These are phyloP conservation scores for Stephania yunnanensis DNA, from an alignment of 164 flowering plant species.

Conservation along the genomic window DNA sequence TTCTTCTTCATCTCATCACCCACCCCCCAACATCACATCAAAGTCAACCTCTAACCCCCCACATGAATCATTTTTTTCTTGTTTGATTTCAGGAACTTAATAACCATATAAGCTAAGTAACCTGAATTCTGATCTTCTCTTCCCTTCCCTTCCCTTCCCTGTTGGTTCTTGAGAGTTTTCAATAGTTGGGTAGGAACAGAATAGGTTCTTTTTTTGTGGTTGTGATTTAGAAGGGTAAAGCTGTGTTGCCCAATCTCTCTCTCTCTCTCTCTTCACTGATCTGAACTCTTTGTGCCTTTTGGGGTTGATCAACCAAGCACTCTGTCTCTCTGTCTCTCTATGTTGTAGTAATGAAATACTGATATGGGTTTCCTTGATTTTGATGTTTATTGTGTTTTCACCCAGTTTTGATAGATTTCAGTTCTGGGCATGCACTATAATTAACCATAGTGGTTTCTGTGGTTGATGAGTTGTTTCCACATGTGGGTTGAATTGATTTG, in stretches of 20 bases:
- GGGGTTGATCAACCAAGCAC: not conserved
- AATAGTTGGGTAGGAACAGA: slow-evolving; percentile 18
- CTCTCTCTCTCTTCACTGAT: slow-evolving; percentile 11
- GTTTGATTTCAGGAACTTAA: slow-evolving; percentile 26
- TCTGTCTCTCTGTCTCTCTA: not conserved
- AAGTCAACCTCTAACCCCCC: slow-evolving; percentile 24
- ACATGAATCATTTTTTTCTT: slow-evolving; percentile 25
- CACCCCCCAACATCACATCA: slow-evolving; percentile 17
- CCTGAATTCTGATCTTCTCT: no score
- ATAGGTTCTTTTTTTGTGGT: slow-evolving; percentile 14
- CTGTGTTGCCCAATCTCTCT: slow-evolving; percentile 5
- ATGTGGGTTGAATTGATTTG: slow-evolving; percentile 46
- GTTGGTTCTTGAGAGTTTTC: slow-evolving; percentile 3
- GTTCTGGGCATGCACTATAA: slow-evolving; percentile 15
- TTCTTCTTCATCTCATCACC: slow-evolving; percentile 2
- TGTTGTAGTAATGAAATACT: not conserved
- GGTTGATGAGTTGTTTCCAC: slow-evolving; percentile 51
- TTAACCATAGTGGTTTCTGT: slow-evolving; percentile 15
- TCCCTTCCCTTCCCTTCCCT: no score
- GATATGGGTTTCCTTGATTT: slow-evolving; percentile 1
- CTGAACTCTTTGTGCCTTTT: not conserved
- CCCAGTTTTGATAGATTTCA: slow-evolving; percentile 23
- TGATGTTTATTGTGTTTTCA: not conserved
- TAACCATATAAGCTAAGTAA: slow-evolving; percentile 14
- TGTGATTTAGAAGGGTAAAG: slow-evolving; percentile 5